Evolutionary conservation across 2,329 filamentous ascomycete species (phyloP), one percentile per base, ranked within the genome.

Genomic region (Claviceps sp.): DNA sequence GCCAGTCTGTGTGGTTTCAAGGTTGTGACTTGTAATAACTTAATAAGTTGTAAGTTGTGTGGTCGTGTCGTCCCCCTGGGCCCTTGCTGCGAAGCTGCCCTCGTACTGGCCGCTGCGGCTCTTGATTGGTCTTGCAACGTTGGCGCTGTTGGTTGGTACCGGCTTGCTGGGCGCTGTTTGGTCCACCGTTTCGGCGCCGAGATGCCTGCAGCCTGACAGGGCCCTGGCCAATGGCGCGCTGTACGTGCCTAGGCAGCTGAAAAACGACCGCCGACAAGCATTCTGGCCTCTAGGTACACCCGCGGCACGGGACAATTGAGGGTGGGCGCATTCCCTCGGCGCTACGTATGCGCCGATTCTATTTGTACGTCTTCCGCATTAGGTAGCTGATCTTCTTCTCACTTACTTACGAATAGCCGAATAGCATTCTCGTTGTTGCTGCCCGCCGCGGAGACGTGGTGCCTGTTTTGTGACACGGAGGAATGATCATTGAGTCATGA

Each of bases 171-270:
- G 41, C 49, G 42, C 16, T 37, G 47, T 16, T 26, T 16, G 51
- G 42, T 34, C 51, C 51, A 11, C 37, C 24, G n/a, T 30, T 34
- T 34, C 22, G 13, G 18, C 14, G 24, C 34, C 52, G 44, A 45
- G 20, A 4, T 34, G 43, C 34, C 37, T 18, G 18, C 18, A 18
- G 18, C 18, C 18, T 48, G 48, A 9, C 62, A 62, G 62, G 62
- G 57, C 62, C 61, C 55, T 53, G 55, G 47, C 64, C 64, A 66
- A 66, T 66, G 22, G 55, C 47, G 18, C 48, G 9, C 50, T n/a
- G 26, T 26, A 34, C 50, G 61, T 64, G 52, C 61, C 62, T 63
- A 60, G 53, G 53, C 44, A 30, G 44, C 24, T 18, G 20, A 24
- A 18, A 11, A 34, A 9, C 11, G 30, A 34, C 30, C 30, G 26